Base-by-base conservation (phyloP, 2,329 filamentous ascomycete genomes). In the Ambrosiella beaveri region DNA sequence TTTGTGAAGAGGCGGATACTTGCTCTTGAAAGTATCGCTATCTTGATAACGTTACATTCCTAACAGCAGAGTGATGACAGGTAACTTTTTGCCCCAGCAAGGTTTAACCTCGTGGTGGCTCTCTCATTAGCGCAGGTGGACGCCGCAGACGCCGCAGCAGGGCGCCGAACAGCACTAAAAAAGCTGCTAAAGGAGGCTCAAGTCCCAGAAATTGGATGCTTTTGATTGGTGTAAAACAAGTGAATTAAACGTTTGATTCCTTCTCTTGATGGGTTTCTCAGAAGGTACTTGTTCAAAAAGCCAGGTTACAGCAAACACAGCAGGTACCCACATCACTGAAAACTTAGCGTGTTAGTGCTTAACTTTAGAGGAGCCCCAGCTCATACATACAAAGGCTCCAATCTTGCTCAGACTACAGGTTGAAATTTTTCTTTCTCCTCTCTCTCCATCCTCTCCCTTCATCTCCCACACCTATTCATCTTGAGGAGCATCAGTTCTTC, bases 361-460 rank as follows among this genome's bases (percentile, higher is more conserved):
- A 11, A 41, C 11, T 41, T 41, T 41, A n/a, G 39, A 41, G 39
- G 11, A 2, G 11, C 39, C 39, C 39, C 39, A 41, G 39, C n/a
- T 41, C 39, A 27, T 9, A 51, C 17, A 51, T 51, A 51, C 17
- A 51, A 51, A 51, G 47, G 9, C n/a, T 9, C 27, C 47, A n/a
- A 3, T n/a, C 19, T 17, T 47, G 44, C 47, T 36, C 47, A 3
- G 36, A 51, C 19, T 51, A 13, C 12, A 51, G 45, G 51, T 57
- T 54, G 60, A 62, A 59, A 58, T 63, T 68, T 64, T 66, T 66
- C 68, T 68, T 62, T 61, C 59, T 63, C 61, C 59, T 61, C 57
- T 63, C 61, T 54, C 59, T 62, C 54, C 58, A 47, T 63, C 60
- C 60, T 62, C 63, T 17, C 62, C 63, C 65, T 67, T 66, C 64